phyloP scores from a whole-genome alignment of 164 flowering plant genomes.

The Stephania cephalantha region DNA sequence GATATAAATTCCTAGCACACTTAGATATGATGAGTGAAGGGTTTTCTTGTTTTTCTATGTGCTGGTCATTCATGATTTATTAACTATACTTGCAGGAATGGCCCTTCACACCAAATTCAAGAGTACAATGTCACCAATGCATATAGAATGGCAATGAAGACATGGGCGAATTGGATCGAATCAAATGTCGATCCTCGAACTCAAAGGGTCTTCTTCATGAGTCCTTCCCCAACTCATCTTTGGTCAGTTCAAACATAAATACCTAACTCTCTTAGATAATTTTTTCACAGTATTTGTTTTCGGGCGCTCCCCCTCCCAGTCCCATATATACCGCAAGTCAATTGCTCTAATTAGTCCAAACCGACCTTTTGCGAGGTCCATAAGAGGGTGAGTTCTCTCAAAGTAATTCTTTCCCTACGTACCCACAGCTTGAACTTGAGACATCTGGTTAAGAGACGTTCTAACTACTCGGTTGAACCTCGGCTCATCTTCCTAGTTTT shows the following conservation, averaged over 20 bases:
- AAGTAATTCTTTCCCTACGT: no score
- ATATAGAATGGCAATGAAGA: constrained; percentile 62
- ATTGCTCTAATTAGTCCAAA: no score
- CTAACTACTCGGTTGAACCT: no score
- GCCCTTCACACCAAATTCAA: constrained; percentile 32
- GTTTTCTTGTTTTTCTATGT: background rate
- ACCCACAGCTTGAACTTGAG: no score
- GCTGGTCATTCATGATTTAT: background rate
- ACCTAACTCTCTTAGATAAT: no score
- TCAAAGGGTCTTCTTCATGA: constrained; percentile 77
- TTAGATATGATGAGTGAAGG: background rate
- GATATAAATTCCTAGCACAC: background rate
- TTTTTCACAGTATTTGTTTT: no score
- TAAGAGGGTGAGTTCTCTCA: no score
- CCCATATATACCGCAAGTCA: no score
- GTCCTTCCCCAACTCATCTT: constrained; percentile 84
- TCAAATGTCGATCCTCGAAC: constrained; percentile 45
- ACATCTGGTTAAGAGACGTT: no score
- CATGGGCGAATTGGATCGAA: constrained; percentile 88
- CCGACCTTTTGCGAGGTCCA: no score
- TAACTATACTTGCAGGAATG: constrained; percentile 32
- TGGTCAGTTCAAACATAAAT: constrained; percentile 46
- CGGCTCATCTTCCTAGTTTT: no score
- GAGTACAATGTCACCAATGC: constrained; percentile 78
- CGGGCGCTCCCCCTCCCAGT: no score